Base-by-base conservation (phyloP, 164 flowering plant genomes). In the Santalum album region DNA sequence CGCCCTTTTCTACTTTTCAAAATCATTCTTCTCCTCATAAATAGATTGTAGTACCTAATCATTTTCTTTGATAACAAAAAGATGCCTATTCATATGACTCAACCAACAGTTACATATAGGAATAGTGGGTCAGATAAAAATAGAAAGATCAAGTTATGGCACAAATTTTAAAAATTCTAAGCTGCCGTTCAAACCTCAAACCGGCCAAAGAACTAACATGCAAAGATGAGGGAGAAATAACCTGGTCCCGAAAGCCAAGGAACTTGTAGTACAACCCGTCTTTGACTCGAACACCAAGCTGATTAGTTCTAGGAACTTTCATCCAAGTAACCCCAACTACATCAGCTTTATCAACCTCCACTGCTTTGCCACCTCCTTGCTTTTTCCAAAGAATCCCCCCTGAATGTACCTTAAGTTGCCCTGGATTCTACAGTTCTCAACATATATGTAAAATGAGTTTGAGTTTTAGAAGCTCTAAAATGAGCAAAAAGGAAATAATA, bases 181-280 rank as follows among this genome's bases (percentile, higher is more conserved):
- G 45, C 45, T 17, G n/a, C 6, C 6, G 5, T 21, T 42, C 20
- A 42, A 42, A 42, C 45, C 42, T 38, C 14, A 14, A 38, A 38
- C 42, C 17, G 42, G 9, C 42, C 9, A 38, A 0, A 4, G 14
- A 38, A 2, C 42, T 1, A 10, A 14, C 16, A 15, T 14, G 9
- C 16, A 11, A 9, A 42, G 6, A 17, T 14, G 48, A 25, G 12
- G 5, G 1, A 18, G 12, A 38, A 9, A 19, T n/a, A 52, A 85
- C 97, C 95, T 82, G 90, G 24, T 94, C 97, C 14, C 89, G 84
- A 32, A 94, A 90, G 25, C 97, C 97, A 26, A 75, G 83, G 68
- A 94, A 94, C 68, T 94, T 94, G 74, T 82, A 89, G 40, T 69
- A 57, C 19, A 87, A 68, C 16, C 97, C 99, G 62, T 87, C 96